A percentile compares a stretch with the other conserved stretches of the same genome.
Conservation (phyloP, 768 basidiomycete species). For the Exidia glandulosa region DNA sequence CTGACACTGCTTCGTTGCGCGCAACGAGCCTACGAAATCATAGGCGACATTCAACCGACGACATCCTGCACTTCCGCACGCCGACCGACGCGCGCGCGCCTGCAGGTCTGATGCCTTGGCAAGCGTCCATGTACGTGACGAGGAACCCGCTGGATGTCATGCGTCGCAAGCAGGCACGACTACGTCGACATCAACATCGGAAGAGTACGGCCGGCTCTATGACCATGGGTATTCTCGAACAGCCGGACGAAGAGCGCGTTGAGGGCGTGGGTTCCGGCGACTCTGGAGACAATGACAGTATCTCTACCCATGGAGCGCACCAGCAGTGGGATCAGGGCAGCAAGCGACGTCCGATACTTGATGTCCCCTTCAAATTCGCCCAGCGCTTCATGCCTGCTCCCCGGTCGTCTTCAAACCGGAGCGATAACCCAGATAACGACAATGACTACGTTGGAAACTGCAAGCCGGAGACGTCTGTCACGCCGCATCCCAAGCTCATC, state of each 20-base stretch:
- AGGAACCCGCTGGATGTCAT: neutral
- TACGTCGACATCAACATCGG: neutral
- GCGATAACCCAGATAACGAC: neutral
- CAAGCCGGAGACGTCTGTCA: neutral
- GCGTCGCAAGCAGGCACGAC: neutral
- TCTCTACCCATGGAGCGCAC: neutral
- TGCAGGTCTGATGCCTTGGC: neutral
- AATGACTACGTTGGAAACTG: neutral
- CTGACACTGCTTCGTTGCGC: neutral
- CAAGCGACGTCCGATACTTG: neutral
- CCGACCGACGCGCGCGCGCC: neutral
- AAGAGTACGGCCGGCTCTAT: neutral
- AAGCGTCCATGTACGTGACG: neutral
- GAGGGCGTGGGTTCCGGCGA: neutral
- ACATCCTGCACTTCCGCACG: neutral
- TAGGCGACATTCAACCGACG: neutral
- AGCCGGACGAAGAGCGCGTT: neutral
- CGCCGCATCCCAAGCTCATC: neutral
- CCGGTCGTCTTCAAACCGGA: neutral
- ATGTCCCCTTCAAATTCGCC: neutral
- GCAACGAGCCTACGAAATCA: no score
- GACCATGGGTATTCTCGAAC: neutral
- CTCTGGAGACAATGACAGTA: neutral
- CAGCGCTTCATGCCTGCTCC: neutral
- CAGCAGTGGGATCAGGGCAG: neutral